A percentile compares a stretch with the other conserved stretches of the same genome.
These are phyloP conservation scores for Russula griseocarnosa DNA, from an alignment of 768 basidiomycete species.

Conservation along the genomic window DNA sequence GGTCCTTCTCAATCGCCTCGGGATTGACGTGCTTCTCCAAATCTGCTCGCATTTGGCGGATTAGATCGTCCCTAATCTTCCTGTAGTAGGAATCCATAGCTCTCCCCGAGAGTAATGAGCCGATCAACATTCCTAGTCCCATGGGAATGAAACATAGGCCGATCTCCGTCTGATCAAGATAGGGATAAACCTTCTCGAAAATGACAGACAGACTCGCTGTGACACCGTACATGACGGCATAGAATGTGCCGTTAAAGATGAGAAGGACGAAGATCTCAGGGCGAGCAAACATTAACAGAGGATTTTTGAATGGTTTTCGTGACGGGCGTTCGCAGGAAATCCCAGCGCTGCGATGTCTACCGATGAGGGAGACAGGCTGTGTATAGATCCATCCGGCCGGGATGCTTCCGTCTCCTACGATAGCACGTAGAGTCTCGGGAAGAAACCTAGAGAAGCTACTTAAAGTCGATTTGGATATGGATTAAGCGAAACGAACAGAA, in stretches of 20 bases:
- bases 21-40: conserved; percentile 30
- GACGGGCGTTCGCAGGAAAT: conserved; percentile 25
- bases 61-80: conserved; percentile 35
- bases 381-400: conserved; percentile 34
- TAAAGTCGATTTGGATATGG: neutral
- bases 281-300: conserved; percentile 51
- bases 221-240: conserved; percentile 57
- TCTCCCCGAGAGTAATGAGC: conserved; percentile 55
- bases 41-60: conserved; percentile 19
- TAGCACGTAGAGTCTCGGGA: conserved; percentile 47
- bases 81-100: conserved; percentile 66
- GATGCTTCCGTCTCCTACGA: conserved; percentile 44
- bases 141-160: conserved; percentile 77
- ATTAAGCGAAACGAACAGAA: conserved; percentile 32
- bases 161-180: conserved; percentile 56
- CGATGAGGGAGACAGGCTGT: conserved; percentile 36
- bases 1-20: conserved; percentile 33
- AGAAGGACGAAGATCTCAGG: conserved; percentile 54
- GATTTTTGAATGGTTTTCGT: conserved; percentile 46
- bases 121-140: conserved; percentile 66
- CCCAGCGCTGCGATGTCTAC: conserved; percentile 22
- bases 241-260: conserved; percentile 50
- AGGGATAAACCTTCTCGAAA: conserved; percentile 55
- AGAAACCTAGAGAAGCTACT: conserved; percentile 35
- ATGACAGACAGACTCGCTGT: conserved; percentile 59